phyloP scores from a whole-genome alignment of 257 asterid species.

The Cinchona pubescens region DNA sequence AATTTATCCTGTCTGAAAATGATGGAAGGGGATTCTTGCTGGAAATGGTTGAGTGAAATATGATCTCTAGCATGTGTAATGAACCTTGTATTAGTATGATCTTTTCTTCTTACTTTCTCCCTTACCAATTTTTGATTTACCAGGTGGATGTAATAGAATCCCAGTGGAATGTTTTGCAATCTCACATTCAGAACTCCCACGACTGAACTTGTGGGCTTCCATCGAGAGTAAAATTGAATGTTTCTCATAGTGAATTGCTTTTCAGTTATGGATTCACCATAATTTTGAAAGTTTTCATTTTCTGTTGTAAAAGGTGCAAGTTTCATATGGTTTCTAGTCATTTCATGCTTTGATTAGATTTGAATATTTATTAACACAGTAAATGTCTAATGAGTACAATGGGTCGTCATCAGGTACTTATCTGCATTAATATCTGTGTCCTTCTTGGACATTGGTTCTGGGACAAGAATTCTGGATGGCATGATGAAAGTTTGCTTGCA shows the following conservation, averaged over 20 bases:
- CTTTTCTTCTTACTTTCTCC: constrained; percentile 9
- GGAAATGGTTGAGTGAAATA: neutral
- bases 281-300: neutral
- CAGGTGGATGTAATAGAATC: constrained; percentile 99
- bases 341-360: neutral
- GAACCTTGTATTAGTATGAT: neutral
- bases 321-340: neutral
- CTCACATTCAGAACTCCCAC: constrained; percentile 80
- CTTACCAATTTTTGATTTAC: constrained; percentile 26
- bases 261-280: neutral
- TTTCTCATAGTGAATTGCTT: constrained; percentile 19
- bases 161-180: constrained; percentile 94
- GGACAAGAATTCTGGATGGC: constrained; percentile 94
- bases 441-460: constrained; percentile 96
- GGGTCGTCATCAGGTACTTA: constrained; percentile 63
- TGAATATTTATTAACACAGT: neutral
- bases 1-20: neutral
- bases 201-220: constrained; percentile 93
- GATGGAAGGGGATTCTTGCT: neutral
- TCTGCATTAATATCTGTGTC: constrained; percentile 90
- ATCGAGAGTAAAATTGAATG: constrained; percentile 61
- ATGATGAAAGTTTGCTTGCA: constrained; percentile 90
- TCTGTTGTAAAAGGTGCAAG: neutral
- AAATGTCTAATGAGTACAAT: neutral
- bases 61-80: neutral